Evolutionary conservation across 768 basidiomycete genomes (phyloP), one percentile per base, ranked within the genome.

Genomic region (Termitomyces sp.): DNA sequence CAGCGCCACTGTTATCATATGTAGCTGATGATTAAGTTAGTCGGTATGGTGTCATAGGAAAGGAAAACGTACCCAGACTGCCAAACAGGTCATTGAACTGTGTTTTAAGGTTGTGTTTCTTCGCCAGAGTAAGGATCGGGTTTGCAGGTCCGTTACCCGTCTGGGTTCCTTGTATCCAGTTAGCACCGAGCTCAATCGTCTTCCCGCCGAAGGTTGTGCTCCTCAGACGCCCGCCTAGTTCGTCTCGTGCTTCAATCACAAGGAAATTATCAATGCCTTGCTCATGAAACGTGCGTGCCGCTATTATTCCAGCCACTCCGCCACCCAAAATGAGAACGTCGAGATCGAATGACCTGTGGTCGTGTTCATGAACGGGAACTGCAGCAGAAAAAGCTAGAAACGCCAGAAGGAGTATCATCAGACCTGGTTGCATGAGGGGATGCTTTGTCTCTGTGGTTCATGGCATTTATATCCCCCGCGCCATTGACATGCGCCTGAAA

Each of bases 221-320:
- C 59, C 71, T 76, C 78, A 88, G 76, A 13, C 87, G 77, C 27
- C 86, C 87, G 2, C 87, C 87, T 0, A 88, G 74, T 63, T 80
- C 79, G 22, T 65, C 55, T n/a, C 79, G 74, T 1, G 77, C 87
- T 55, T 88, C 87, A 22, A 88, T 64, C 47, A 89, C 74, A 54
- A 84, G 65, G 64, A 85, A 85, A 63, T 85, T 74, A 18, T 76
- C 59, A 58, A 87, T 75, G 8, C 82, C 83, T 27, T 76, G 69
- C 43, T 77, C 68, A 46, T 84, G 76, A 8, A 87, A 72, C 0
- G 84, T 80, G 29, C 81, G 78, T 13, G 87, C 87, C 10, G 86
- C 85, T 36, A 84, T 83, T 22, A 87, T 71, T 10, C 87, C 87
- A 5, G 87, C 71, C 41, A 87, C 78, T 9, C 87, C 86, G 32